Conservation (phyloP, 495 filamentous ascomycete genomes). For the Aspergillus indologenus region DNA sequence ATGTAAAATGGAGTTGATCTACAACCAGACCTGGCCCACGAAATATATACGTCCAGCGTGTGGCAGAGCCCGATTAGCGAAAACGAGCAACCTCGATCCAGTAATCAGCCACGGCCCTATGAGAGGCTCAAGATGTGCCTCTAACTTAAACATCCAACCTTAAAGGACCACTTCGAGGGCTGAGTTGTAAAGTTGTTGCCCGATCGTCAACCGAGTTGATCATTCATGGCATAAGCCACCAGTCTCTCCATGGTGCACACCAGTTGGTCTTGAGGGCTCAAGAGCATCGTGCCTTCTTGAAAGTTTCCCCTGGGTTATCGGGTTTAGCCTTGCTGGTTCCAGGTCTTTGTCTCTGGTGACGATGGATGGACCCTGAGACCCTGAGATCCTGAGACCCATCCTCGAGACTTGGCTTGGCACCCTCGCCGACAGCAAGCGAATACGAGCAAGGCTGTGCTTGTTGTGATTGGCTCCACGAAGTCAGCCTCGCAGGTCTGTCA, state of each 20-base stretch:
- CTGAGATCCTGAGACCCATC: background rate
- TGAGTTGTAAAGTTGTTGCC: background rate
- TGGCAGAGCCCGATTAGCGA: background rate
- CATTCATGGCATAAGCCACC: background rate
- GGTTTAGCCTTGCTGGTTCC: background rate
- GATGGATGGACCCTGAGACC: background rate
- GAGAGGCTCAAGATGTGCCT: background rate
- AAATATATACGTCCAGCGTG: background rate
- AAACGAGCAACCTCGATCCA: conserved; percentile 3
- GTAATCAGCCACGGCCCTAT: background rate
- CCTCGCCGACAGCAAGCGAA: conserved; percentile 5
- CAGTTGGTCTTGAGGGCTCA: background rate
- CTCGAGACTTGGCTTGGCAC: background rate
- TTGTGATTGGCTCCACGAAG: background rate
- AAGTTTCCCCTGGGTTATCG: background rate
- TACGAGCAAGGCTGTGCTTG: conserved; percentile 18
- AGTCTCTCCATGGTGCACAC: background rate
- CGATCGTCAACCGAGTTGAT: background rate
- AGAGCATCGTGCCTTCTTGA: background rate
- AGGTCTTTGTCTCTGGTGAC: background rate
- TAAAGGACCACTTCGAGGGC: background rate
- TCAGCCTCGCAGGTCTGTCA: background rate
- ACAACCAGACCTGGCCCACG: background rate
- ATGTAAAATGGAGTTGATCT: background rate
- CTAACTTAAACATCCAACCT: background rate